Base-by-base conservation (phyloP, 495 filamentous ascomycete species). In the Aspergillus affinis region DNA sequence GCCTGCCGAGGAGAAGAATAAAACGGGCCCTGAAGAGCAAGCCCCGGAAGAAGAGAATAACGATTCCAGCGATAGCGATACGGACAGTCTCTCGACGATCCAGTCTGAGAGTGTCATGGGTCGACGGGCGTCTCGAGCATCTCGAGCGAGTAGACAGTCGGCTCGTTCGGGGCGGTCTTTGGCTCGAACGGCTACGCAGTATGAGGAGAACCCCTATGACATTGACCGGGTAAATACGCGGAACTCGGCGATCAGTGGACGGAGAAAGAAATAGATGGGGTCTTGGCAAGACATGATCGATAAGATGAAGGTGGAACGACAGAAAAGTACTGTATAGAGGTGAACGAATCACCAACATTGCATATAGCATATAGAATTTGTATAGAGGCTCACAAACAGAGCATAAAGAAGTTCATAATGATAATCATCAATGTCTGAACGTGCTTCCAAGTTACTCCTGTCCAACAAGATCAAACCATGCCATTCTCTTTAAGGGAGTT, bases 141-240 rank as follows among this genome's bases (percentile, higher is more conserved):
- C 72, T 10, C 53, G 64, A 30, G 29, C 29, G 7, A 32, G 29
- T 32, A 32, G 6, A 41, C 36, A 41, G 36, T 15, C 36, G 13
- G 36, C 36, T 41, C 64, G 62, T 2, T 76, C 74, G n/a, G 66
- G 70, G 15, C 65, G 66, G 8, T 73, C 72, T 8, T 30, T 58
- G 3, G 68, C 64, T 26, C 61, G 62, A 2, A 73, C 68, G 30
- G 69, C 65, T 9, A 69, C 67, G 10, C 71, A 71, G 45, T 76
- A 76, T 36, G 74, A 76, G 50, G 74, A 71, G 49, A 75, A 74
- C 41, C 72, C 72, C 0, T 77, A 70, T 56, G 72, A 75, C 41
- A 57, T 75, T 54, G 74, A 77, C 49, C 60, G 71, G 50, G 71
- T 75, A 18, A 77, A 77, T 57, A 75, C 74, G 8, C 65, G 63